Conservation (phyloP, 2,329 filamentous ascomycete species). For the Hirsutella thompsonii region DNA sequence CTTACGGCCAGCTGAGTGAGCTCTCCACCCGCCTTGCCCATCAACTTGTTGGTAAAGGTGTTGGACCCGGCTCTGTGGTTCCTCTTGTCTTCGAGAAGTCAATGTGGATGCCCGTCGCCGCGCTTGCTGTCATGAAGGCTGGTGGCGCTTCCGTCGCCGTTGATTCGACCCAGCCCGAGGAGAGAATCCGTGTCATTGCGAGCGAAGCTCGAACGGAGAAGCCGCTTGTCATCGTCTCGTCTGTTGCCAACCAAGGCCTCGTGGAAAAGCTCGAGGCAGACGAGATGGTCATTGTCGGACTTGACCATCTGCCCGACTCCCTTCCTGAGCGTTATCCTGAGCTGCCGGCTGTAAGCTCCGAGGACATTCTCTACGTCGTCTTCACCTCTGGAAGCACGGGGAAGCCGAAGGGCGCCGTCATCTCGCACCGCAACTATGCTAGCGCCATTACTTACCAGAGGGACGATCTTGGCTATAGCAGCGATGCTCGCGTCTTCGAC, state of each 20-base stretch:
- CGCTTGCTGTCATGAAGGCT: slow-evolving; percentile 7
- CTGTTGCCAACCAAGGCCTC: slow-evolving; percentile 3
- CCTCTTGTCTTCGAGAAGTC: slow-evolving; percentile 2
- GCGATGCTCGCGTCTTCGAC: slow-evolving; percentile 4
- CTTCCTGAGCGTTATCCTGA: not conserved
- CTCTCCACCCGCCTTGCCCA: slow-evolving; percentile 3
- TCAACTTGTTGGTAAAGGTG: slow-evolving; percentile 6
- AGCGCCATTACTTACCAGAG: slow-evolving; percentile 4
- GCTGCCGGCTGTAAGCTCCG: slow-evolving; percentile 3
- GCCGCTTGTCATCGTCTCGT: slow-evolving; percentile 6
- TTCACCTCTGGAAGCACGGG: slow-evolving; percentile 17
- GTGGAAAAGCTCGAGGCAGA: slow-evolving; percentile 2
- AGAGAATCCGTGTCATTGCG: slow-evolving; percentile 7
- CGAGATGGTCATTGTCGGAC: not conserved
- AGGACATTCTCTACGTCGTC: slow-evolving; percentile 8
- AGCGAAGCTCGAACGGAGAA: slow-evolving; percentile 1
- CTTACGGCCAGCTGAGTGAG: slow-evolving; percentile 20
- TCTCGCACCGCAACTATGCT: slow-evolving; percentile 9
- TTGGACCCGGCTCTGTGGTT: slow-evolving; percentile 4
- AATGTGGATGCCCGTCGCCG: slow-evolving; percentile 7
- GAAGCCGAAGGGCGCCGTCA: slow-evolving; percentile 10
- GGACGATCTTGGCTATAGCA: slow-evolving; percentile 1
- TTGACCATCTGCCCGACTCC: not conserved
- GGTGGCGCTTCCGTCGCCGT: slow-evolving; percentile 7
- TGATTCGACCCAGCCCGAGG: slow-evolving; percentile 4